Conservation (phyloP, 345 rosid species). For the Gossypium turneri region DNA sequence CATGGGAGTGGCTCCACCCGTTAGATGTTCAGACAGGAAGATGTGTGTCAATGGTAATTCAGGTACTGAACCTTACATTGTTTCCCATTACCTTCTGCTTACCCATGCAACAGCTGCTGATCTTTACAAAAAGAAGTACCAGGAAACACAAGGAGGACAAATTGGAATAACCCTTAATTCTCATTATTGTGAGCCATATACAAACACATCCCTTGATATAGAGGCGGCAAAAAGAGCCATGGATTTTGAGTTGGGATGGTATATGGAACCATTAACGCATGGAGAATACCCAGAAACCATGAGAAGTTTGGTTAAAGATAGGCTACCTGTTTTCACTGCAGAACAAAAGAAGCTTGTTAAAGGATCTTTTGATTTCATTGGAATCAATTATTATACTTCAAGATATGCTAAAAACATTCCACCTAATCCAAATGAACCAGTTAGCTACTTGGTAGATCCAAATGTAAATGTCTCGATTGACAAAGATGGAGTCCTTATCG, state of each 20-base stretch:
- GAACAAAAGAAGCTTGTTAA: slow-evolving; percentile 32
- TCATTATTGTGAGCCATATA: slow-evolving; percentile 29
- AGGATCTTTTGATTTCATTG: slow-evolving; percentile 44
- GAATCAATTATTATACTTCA: slow-evolving; percentile 42
- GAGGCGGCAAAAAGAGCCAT: slow-evolving; percentile 31
- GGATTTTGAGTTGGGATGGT: slow-evolving; percentile 48
- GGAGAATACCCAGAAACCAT: slow-evolving; percentile 44
- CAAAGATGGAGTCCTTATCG: slow-evolving; percentile 30
- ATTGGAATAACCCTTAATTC: slow-evolving; percentile 39
- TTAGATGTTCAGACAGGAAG: slow-evolving; percentile 28
- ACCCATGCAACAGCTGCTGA: slow-evolving; percentile 41
- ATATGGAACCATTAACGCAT: slow-evolving; percentile 37
- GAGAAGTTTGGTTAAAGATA: slow-evolving; percentile 33
- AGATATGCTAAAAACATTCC: slow-evolving; percentile 29
- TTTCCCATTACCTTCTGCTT: slow-evolving; percentile 33
- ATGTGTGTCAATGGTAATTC: slow-evolving; percentile 27
- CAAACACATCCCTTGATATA: slow-evolving; percentile 27
- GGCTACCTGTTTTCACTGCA: slow-evolving; percentile 38
- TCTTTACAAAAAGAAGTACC: slow-evolving; percentile 38
- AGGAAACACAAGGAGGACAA: slow-evolving; percentile 34
- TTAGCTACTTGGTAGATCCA: slow-evolving; percentile 16
- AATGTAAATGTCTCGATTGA: not conserved
- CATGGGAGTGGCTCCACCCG: slow-evolving; percentile 20
- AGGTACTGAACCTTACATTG: slow-evolving; percentile 41
- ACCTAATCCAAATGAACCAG: slow-evolving; percentile 2